Base-by-base conservation (phyloP, 2,329 filamentous ascomycete species). In the Aspergillus ochraceus region DNA sequence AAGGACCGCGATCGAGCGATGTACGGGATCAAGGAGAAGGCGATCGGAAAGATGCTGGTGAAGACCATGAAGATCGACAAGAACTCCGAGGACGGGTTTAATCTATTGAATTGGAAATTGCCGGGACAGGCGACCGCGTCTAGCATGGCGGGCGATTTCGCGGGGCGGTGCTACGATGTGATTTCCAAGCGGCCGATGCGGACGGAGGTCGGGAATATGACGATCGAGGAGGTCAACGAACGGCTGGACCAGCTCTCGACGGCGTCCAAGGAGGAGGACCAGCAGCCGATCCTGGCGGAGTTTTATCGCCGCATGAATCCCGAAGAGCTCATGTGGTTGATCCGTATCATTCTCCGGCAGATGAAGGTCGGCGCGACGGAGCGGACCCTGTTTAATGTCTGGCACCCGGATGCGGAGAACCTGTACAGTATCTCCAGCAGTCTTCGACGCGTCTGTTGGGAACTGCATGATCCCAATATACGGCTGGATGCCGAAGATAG, bases 231-330 rank as follows among this genome's bases (percentile, higher is more conserved):
- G 68, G 94, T 98, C 57, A 99, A 99, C 70, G 87, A 89, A 60
- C 83, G 90, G 68, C 81, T 99, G 1, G 92, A 99, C 74, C 84
- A 84, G 67, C 81, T 99, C 30, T 88, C 92, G 0, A 84, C 84
- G 1, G 88, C 89, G 0, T 85, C 86, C 0, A 90, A 90, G 55
- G 94, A 98, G 78, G 85, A 90, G n/a, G 86, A 94, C 63, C 94
- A 98, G 68, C 73, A 92, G 46, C 88, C 88, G 0, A 89, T 99
- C 36, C 86, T 98, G 66, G 84, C 90, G 64, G 84, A 87, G 4
- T 96, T 98, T 71, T 98, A 98, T 75, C 85, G 88, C 50, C 85
- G 86, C 24, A 98, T 98, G 95, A 96, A 96, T 67, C 86, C 95
- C 0, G 90, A 96, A 64, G 95, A 99, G 77, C 79, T 99, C 66